Evolutionary conservation across 495 filamentous ascomycete species (phyloP).

Genomic region (Cladorrhinum samala): DNA sequence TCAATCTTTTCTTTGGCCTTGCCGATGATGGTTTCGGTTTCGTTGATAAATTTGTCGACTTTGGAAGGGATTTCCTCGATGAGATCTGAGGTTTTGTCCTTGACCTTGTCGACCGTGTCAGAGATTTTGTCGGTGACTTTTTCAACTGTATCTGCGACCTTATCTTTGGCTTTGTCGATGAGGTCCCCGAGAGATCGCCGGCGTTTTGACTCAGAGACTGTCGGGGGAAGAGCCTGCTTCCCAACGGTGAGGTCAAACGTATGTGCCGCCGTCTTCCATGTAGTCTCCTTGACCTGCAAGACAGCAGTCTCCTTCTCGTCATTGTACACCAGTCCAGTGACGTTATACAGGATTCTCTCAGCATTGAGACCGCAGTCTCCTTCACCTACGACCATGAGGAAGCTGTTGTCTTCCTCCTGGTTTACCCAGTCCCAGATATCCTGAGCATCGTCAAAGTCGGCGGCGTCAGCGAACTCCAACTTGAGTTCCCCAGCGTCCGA

Average conservation of each 20-base stretch:
- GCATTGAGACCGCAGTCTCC: conserved; percentile 12
- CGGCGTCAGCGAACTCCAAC: conserved; percentile 9
- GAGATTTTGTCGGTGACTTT: background rate
- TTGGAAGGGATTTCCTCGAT: background rate
- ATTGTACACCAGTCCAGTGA: conserved; percentile 9
- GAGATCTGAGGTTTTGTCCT: background rate
- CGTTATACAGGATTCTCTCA: conserved; percentile 10
- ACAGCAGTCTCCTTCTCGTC: conserved; percentile 14
- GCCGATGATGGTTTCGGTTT: too few species aligned
- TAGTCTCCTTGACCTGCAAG: conserved; percentile 8
- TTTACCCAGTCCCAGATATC: conserved; percentile 22
- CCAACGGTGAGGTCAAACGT: conserved; percentile 17
- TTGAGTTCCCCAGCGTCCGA: background rate
- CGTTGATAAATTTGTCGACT: background rate
- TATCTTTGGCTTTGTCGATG: conserved; percentile 1
- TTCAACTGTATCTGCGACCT: background rate
- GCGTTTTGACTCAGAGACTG: background rate
- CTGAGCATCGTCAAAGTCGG: conserved; percentile 14
- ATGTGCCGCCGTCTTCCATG: conserved; percentile 16
- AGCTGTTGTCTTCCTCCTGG: conserved; percentile 12
- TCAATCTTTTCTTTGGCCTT: too few species aligned
- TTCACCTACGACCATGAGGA: conserved; percentile 13
- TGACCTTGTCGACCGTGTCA: background rate
- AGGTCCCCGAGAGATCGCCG: background rate
- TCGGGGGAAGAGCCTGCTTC: background rate